phyloP scores from a whole-genome alignment of 2,329 filamentous ascomycete genomes.

The Coniochaeta sp. region DNA sequence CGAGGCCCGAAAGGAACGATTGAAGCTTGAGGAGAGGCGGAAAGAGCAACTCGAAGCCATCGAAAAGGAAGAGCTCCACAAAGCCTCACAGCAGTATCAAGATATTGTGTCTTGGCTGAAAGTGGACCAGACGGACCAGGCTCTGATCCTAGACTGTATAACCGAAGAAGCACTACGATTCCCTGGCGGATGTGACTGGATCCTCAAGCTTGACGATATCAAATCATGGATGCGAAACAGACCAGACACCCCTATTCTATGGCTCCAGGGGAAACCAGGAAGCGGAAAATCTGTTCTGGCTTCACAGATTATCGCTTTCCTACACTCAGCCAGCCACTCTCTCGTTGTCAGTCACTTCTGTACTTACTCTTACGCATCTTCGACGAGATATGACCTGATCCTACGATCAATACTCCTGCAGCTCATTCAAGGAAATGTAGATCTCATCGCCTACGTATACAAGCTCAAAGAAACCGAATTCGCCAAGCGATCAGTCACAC shows the following conservation, averaged over 20 bases:
- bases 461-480: slow-evolving; percentile 12
- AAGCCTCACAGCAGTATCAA: slow-evolving; percentile 14
- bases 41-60: slow-evolving; percentile 14
- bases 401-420: slow-evolving; percentile 23
- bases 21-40: slow-evolving; percentile 16
- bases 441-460: slow-evolving; percentile 19
- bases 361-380: slow-evolving; percentile 20
- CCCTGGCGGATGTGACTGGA: slow-evolving; percentile 25
- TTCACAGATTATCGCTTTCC: slow-evolving; percentile 20
- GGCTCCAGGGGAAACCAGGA: slow-evolving; percentile 26
- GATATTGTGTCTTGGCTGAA: slow-evolving; percentile 21
- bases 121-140: slow-evolving; percentile 22
- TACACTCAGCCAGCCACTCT: slow-evolving; percentile 7
- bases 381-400: slow-evolving; percentile 23
- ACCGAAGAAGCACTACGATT: slow-evolving; percentile 14
- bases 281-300: slow-evolving; percentile 28
- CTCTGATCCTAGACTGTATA: slow-evolving; percentile 19
- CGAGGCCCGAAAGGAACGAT: slow-evolving; percentile 16
- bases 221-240: slow-evolving; percentile 16
- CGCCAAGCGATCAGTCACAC: slow-evolving; percentile 10
- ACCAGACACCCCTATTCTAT: slow-evolving; percentile 15
- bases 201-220: slow-evolving; percentile 19
- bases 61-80: slow-evolving; percentile 13
- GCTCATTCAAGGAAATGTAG: slow-evolving; percentile 14
- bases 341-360: slow-evolving; percentile 25